Conservation (phyloP, 768 basidiomycete species). For the Mycena olivaceomarginata region DNA sequence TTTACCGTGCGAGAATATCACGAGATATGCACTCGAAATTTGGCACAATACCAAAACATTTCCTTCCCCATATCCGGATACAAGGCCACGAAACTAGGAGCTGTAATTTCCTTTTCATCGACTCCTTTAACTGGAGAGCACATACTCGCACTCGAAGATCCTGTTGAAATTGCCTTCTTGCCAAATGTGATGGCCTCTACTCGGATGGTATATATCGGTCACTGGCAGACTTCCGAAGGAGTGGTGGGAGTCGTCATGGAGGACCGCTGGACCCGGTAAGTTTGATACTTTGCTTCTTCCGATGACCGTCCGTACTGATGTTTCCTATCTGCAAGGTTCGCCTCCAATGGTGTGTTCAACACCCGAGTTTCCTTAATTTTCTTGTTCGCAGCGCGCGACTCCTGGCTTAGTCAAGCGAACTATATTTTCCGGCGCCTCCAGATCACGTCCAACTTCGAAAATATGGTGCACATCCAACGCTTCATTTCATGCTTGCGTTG, state of each 20-base stretch:
- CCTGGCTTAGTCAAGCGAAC: neutral
- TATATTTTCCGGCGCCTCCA: neutral
- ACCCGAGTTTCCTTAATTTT: neutral
- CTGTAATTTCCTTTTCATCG: too few species aligned
- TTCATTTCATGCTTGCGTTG: neutral
- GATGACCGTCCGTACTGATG: neutral
- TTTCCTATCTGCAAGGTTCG: neutral
- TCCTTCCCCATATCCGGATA: neutral
- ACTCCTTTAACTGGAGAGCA: too few species aligned
- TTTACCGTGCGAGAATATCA: neutral
- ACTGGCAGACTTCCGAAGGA: neutral
- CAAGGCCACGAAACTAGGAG: too few species aligned
- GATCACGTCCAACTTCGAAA: neutral
- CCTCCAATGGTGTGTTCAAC: neutral
- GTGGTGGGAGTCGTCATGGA: neutral
- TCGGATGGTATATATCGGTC: neutral
- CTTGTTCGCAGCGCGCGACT: neutral
- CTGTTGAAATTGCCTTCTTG: neutral
- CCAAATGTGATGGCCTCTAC: neutral
- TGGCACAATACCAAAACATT: neutral
- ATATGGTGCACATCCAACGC: neutral
- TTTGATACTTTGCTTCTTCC: neutral
- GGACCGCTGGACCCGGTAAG: neutral
- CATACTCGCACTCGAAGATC: neutral
- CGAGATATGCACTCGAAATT: neutral